A percentile compares a stretch with the other conserved stretches of the same genome.
These are phyloP conservation scores for Holtermannia corniformis DNA, from an alignment of 768 basidiomycete genomes.

Conservation along the genomic window DNA sequence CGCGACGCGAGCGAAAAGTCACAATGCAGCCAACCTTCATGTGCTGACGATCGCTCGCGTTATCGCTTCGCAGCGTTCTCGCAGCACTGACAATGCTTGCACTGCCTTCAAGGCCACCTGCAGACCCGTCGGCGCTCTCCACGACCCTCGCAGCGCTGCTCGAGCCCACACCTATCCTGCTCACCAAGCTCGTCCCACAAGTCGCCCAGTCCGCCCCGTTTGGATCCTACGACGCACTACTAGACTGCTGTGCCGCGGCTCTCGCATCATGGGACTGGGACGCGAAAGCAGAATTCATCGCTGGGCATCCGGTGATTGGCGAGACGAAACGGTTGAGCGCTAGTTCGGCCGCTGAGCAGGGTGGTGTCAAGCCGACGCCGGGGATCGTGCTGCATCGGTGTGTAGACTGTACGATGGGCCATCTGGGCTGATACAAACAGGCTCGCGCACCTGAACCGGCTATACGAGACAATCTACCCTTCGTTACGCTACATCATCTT, in stretches of 20 bases:
- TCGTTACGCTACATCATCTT: conserved; percentile 83
- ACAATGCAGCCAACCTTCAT: too few relatives aligned
- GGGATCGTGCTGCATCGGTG: conserved; percentile 61
- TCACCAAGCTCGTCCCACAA: conserved; percentile 41
- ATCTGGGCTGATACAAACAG: conserved; percentile 9
- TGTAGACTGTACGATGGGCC: conserved; percentile 3
- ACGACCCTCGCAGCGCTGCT: not conserved
- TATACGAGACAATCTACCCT: conserved; percentile 64
- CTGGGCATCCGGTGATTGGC: conserved; percentile 82
- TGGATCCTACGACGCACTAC: conserved; percentile 49
- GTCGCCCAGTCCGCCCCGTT: conserved; percentile 22
- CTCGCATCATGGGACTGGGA: conserved; percentile 25
- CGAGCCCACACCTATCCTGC: not conserved
- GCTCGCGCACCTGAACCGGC: conserved; percentile 62
- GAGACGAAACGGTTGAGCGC: conserved; percentile 64
- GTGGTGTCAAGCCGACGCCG: conserved; percentile 52
- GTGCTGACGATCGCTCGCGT: too few relatives aligned
- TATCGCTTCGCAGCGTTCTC: too few relatives aligned
- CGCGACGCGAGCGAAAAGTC: too few relatives aligned
- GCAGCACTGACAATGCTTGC: too few relatives aligned
- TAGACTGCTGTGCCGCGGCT: conserved; percentile 44
- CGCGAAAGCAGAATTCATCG: conserved; percentile 55
- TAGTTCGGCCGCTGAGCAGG: conserved; percentile 74
- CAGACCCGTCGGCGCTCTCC: not conserved
- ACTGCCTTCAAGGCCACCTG: not conserved